Conservation (phyloP, 192 early-diverging fungal genomes). For the Podila epigama region DNA sequence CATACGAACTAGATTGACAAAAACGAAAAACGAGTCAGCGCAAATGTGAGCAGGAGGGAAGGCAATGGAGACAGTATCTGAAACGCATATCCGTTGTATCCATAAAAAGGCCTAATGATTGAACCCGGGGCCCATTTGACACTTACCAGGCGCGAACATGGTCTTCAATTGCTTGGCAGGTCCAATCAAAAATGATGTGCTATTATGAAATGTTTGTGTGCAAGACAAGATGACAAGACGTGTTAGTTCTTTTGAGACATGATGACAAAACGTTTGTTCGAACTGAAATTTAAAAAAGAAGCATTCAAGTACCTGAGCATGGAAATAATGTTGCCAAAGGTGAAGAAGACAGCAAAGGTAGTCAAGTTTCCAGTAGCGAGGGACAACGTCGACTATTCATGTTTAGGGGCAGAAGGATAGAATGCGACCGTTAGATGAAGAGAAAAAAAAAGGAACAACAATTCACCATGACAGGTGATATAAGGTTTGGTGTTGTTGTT, state of each 20-base stretch:
- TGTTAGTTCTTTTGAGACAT: too few relatives aligned
- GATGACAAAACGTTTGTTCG: too few relatives aligned
- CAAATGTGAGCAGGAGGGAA: not conserved
- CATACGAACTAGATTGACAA: constrained; percentile 66
- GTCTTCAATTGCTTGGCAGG: constrained; percentile 88
- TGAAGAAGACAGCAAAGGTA: constrained; percentile 91
- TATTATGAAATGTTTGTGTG: constrained; percentile 14
- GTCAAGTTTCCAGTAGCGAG: constrained; percentile 65
- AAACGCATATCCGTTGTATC: constrained; percentile 60
- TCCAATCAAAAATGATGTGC: constrained; percentile 91
- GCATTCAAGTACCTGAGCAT: constrained; percentile 64
- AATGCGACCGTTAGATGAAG: too few relatives aligned
- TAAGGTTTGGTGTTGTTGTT: not conserved
- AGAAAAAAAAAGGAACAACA: not conserved
- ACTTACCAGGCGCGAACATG: constrained; percentile 70
- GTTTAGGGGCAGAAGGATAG: not conserved
- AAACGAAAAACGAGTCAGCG: not conserved
- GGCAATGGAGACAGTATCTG: constrained; percentile 3
- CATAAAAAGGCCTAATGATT: constrained; percentile 23
- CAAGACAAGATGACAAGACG: constrained; percentile 4
- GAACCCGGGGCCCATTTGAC: not conserved
- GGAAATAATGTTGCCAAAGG: constrained; percentile 88
- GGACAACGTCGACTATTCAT: constrained; percentile 62
- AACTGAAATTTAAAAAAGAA: not conserved
- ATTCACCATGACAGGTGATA: not conserved